These are phyloP conservation scores for Alnus rubra DNA, from an alignment of 306 rosid species.

Conservation along the genomic window DNA sequence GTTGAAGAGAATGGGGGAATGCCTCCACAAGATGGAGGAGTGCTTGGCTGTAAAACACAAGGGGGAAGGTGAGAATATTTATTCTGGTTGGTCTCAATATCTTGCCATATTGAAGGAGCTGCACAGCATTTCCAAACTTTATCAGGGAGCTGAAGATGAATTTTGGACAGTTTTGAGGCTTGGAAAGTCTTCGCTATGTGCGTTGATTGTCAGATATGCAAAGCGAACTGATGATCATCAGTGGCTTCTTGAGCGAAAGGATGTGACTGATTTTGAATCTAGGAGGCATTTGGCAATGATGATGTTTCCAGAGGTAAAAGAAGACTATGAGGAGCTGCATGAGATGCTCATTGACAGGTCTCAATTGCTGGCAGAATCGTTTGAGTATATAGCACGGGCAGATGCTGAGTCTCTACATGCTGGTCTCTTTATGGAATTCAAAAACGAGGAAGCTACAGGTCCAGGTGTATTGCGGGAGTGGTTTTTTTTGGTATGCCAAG, in stretches of 20 bases:
- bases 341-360: constrained; percentile 87
- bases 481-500: constrained; percentile 79
- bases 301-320: constrained; percentile 62
- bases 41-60: constrained; percentile 38
- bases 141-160: constrained; percentile 46
- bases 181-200: constrained; percentile 40
- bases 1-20: constrained; percentile 48
- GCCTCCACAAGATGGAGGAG: constrained; percentile 51
- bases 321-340: constrained; percentile 66
- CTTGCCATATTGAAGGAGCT: constrained; percentile 60
- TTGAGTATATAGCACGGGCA: constrained; percentile 55
- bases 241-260: constrained; percentile 66
- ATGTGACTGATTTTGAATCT: constrained; percentile 53
- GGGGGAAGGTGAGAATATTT: constrained; percentile 35
- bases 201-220: constrained; percentile 43
- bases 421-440: constrained; percentile 72
- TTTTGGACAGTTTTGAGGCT: constrained; percentile 51
- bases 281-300: constrained; percentile 77
- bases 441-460: constrained; percentile 86
- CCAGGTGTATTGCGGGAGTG: constrained; percentile 90
- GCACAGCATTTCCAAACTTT: constrained; percentile 50
- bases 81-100: constrained; percentile 55
- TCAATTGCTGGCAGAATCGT: constrained; percentile 67
- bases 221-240: constrained; percentile 45
- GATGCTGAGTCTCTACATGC: constrained; percentile 47